These are phyloP conservation scores for Kluyveromyces aestuarii DNA, from an alignment of 805 yeast genomes.

Conservation along the genomic window DNA sequence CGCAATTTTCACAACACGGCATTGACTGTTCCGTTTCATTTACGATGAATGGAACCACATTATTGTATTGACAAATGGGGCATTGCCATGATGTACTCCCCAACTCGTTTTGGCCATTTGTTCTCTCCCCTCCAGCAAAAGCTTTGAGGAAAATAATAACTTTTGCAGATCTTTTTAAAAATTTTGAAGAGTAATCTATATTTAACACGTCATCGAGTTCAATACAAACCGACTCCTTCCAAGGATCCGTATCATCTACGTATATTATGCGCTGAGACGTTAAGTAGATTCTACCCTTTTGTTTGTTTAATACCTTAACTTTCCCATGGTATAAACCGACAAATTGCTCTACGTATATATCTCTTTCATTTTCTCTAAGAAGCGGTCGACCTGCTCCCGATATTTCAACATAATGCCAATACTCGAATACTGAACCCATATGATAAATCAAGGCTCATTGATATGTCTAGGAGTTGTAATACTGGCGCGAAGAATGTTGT, in stretches of 20 bases:
- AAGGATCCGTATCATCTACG: constrained; percentile 44
- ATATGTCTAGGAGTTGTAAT: too few relatives aligned
- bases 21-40: constrained; percentile 13
- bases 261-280: constrained; percentile 69
- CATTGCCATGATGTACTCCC: constrained; percentile 55
- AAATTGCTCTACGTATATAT: constrained; percentile 41
- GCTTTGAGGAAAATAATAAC: constrained; percentile 37
- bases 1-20: constrained; percentile 54
- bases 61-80: constrained; percentile 56
- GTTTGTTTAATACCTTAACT: constrained; percentile 51
- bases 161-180: constrained; percentile 73
- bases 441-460: too few relatives aligned
- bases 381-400: constrained; percentile 33
- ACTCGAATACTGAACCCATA: constrained; percentile 10
- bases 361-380: constrained; percentile 38
- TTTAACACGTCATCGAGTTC: constrained; percentile 34
- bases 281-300: constrained; percentile 68
- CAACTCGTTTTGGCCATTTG: constrained; percentile 1
- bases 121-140: not conserved
- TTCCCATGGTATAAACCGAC: constrained; percentile 79
- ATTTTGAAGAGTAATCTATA: constrained; percentile 41
- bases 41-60: constrained; percentile 20
- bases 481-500: too few relatives aligned
- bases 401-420: constrained; percentile 31
- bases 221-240: constrained; percentile 37